A percentile compares a stretch with the other conserved stretches of the same genome.
Evolutionary conservation across 768 basidiomycete species (phyloP).

Genomic region (Hemileccinum impolitum): DNA sequence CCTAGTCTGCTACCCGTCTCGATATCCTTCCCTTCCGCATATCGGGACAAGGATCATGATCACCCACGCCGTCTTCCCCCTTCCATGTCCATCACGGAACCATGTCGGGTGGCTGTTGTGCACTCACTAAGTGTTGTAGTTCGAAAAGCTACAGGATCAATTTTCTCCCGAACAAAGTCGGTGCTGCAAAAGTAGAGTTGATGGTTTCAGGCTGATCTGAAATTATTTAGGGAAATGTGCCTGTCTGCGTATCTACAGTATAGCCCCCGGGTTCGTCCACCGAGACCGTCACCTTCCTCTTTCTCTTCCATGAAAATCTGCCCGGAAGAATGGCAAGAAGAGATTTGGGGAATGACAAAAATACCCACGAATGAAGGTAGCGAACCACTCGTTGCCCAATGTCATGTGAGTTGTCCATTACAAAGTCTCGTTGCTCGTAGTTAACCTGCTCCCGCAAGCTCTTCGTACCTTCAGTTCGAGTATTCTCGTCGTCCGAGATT

Average conservation of each 20-base stretch:
- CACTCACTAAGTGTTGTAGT: constrained; percentile 27
- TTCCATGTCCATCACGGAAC: constrained; percentile 26
- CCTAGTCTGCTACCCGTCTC: constrained; percentile 30
- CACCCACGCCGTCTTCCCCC: constrained; percentile 28
- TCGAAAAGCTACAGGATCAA: constrained; percentile 10
- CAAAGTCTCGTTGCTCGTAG: neutral
- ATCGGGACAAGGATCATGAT: constrained; percentile 20
- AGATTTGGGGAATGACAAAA: constrained; percentile 29
- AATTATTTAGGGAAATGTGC: constrained; percentile 16
- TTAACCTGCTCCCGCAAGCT: constrained; percentile 37
- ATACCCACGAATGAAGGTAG: constrained; percentile 1
- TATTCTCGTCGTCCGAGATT: constrained; percentile 52
- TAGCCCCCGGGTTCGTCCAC: constrained; percentile 31
- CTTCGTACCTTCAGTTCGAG: constrained; percentile 57
- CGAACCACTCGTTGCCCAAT: constrained; percentile 21
- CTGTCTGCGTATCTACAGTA: constrained; percentile 26
- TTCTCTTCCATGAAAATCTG: constrained; percentile 25
- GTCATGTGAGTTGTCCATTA: constrained; percentile 24
- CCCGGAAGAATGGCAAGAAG: constrained; percentile 34
- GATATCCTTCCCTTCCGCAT: constrained; percentile 27
- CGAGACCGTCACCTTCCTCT: constrained; percentile 24
- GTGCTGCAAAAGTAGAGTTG: constrained; percentile 2
- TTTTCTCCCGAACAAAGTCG: constrained; percentile 25
- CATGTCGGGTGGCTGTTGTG: constrained; percentile 23
- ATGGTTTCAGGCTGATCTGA: constrained; percentile 1